Evolutionary conservation across 805 yeast genomes (phyloP).

Genomic region (Starmerella tilneyi): DNA sequence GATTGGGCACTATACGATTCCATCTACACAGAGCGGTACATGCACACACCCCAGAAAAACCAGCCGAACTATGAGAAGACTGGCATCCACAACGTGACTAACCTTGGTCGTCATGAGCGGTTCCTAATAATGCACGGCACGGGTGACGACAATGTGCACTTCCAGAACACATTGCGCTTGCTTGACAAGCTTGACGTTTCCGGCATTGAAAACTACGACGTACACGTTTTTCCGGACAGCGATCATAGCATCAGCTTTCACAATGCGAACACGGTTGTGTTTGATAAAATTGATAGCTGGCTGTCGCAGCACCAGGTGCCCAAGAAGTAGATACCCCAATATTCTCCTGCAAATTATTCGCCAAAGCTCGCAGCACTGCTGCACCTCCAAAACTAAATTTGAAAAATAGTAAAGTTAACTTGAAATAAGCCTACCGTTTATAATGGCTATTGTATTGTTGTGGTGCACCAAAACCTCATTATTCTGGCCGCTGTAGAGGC

Average conservation of each 20-base stretch:
- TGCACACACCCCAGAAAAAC: constrained; percentile 72
- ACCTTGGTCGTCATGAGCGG: constrained; percentile 48
- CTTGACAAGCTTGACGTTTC: constrained; percentile 62
- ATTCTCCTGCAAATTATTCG: too few species aligned
- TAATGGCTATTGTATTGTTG: too few species aligned
- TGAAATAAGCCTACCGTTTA: not conserved
- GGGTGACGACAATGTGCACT: constrained; percentile 94
- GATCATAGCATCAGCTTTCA: constrained; percentile 75
- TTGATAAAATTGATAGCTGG: constrained; percentile 64
- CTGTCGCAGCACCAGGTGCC: constrained; percentile 31
- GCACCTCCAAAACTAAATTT: not conserved
- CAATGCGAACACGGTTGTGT: constrained; percentile 67
- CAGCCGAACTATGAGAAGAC: constrained; percentile 48
- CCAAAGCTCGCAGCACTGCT: too few species aligned
- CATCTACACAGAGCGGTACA: constrained; percentile 86
- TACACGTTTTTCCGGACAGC: constrained; percentile 85
- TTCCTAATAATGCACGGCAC: constrained; percentile 91
- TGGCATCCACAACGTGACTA: constrained; percentile 46
- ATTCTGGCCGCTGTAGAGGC: constrained; percentile 21
- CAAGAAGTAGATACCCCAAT: not conserved
- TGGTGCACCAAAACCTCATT: too few species aligned
- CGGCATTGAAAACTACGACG: constrained; percentile 80
- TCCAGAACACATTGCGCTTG: constrained; percentile 74
- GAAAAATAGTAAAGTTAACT: not conserved
- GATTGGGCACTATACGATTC: constrained; percentile 89